These are phyloP conservation scores for Hypoxylon rickii DNA, from an alignment of 495 filamentous ascomycete genomes.

Conservation along the genomic window DNA sequence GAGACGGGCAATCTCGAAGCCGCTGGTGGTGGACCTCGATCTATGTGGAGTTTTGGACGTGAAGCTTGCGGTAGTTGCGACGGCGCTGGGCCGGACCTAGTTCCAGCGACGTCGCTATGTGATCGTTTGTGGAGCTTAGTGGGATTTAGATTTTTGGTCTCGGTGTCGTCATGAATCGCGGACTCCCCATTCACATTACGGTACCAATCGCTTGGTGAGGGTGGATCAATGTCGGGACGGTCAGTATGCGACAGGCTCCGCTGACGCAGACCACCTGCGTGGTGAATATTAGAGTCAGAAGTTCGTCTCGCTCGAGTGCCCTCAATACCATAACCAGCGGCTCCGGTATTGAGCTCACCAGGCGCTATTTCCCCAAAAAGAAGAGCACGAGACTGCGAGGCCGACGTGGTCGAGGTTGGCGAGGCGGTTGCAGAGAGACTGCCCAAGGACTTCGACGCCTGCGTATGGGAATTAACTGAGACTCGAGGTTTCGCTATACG, in stretches of 20 bases:
- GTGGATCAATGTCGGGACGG: conserved; percentile 51
- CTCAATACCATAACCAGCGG: conserved; percentile 57
- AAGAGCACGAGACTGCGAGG: conserved; percentile 40
- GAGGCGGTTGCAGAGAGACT: conserved; percentile 43
- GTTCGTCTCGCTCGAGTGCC: conserved; percentile 44
- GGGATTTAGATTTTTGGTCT: conserved; percentile 37
- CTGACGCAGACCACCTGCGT: conserved; percentile 40
- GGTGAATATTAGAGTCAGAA: conserved; percentile 52
- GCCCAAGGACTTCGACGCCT: conserved; percentile 52
- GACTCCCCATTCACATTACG: conserved; percentile 41
- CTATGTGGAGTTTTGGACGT: conserved; percentile 33
- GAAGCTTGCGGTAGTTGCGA: conserved; percentile 29
- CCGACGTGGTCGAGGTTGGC: conserved; percentile 28
- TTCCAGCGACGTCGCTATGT: conserved; percentile 53
- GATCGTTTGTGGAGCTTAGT: conserved; percentile 50
- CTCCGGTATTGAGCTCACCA: conserved; percentile 43
- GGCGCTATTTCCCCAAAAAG: conserved; percentile 59
- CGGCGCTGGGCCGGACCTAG: conserved; percentile 39
- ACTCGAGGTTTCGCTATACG: conserved; percentile 54
- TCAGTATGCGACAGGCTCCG: conserved; percentile 52
- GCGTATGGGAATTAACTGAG: conserved; percentile 41
- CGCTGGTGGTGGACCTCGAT: conserved; percentile 40
- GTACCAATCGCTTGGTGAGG: conserved; percentile 60
- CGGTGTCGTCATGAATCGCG: conserved; percentile 37
- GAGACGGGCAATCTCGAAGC: conserved; percentile 51